phyloP scores from a whole-genome alignment of 176 grass and related monocot genomes.

The Areca catechu region DNA sequence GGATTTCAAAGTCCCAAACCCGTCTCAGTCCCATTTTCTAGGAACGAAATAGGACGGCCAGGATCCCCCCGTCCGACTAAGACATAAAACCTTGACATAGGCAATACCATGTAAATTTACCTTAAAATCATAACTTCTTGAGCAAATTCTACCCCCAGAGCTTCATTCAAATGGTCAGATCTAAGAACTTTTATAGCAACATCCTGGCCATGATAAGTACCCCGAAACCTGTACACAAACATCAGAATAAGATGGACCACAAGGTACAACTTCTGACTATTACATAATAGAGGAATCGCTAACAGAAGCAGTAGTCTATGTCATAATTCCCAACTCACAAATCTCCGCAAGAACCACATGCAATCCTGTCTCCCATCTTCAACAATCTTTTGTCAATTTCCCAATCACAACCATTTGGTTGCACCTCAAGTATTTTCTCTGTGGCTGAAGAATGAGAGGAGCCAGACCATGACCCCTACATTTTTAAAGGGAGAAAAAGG shows the following conservation, averaged over 20 bases:
- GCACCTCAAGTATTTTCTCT: constrained; percentile 41
- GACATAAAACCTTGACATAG: no score
- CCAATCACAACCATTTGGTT: constrained; percentile 44
- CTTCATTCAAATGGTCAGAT: constrained; percentile 60
- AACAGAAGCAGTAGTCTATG: background rate
- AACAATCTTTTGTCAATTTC: constrained; percentile 73
- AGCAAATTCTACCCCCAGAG: constrained; percentile 63
- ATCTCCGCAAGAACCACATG: constrained; percentile 80
- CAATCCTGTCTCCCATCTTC: constrained; percentile 69
- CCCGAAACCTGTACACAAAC: constrained; percentile 46
- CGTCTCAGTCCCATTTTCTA: no score
- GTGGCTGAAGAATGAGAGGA: constrained; percentile 38
- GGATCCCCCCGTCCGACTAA: no score
- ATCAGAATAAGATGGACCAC: background rate
- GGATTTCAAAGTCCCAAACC: no score
- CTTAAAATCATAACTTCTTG: constrained; percentile 94
- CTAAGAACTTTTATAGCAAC: constrained; percentile 83
- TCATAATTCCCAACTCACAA: constrained; percentile 39
- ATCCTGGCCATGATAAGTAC: constrained; percentile 62
- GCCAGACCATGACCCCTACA: constrained; percentile 56
- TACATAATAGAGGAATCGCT: no score
- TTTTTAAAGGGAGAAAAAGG: constrained; percentile 2
- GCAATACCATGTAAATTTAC: constrained; percentile 9
- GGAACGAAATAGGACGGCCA: no score
- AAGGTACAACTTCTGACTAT: no score